Evolutionary conservation across 352 stramenopile genomes (phyloP), one percentile per base, ranked within the genome.

Genomic region (Globisporangium alternatum): DNA sequence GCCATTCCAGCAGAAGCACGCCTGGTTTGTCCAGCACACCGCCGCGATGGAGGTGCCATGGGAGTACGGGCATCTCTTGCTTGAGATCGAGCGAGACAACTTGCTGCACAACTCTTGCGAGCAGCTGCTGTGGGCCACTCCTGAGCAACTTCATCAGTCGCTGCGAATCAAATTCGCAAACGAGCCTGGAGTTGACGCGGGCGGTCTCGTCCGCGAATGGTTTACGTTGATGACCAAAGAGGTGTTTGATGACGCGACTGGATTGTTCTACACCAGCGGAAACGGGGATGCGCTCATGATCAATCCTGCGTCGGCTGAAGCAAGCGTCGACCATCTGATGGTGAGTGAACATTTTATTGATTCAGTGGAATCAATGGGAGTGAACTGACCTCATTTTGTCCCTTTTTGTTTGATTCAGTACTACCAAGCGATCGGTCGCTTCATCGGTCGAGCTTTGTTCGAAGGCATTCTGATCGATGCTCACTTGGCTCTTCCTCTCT

Each of bases 141-240:
- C 78, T 1, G 86, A 92, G 54, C 86, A 96, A 53, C 74, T 97
- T 4, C 84, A 95, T 39, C 86, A 95, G 65, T 95, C 87, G 39
- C 74, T 97, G 25, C 79, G 89, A 44, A 93, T 97, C 63, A 93
- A 96, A 64, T 97, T 97, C 72, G 77, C 89, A 7, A 93, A 96
- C 64, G 91, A 97, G 41, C 86, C 87, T 17, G 91, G 91, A n/a
- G 83, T 97, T 10, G 91, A 98, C 73, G 91, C 90, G 5, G 91
- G 91, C 21, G 91, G 91, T 49, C 75, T 98, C 9, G 88, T 96
- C 54, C 83, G 91, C 7, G 91, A 97, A 67, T 98, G 91, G 91
- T 97, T 97, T 68, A 91, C 82, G 28, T 73, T 98, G 19, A 91
- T 97, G 83, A 93, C 80, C 2, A 89, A 94, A 47, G 88, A 93